Evolutionary conservation across 495 filamentous ascomycete genomes (phyloP), one percentile per base, ranked within the genome.

Genomic region (Rusavskia elegans): DNA sequence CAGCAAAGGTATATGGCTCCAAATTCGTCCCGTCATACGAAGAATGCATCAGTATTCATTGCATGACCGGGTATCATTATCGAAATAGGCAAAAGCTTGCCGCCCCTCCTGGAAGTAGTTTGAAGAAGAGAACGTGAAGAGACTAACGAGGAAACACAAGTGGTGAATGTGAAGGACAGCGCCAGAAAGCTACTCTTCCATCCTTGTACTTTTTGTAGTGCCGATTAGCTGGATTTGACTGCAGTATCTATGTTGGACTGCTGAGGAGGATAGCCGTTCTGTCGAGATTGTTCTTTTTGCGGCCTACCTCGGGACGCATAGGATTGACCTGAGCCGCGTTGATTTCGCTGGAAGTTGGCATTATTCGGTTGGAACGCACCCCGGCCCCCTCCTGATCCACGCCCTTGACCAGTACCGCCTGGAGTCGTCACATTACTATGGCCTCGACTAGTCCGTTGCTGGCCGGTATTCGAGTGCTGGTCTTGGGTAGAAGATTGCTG

Each of bases 401-500:
- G 51, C 16, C n/a, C 17, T 45, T 42, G 36, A 53, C 11, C 49
- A 23, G 45, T 7, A 20, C 37, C 20, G 35, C 27, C n/a, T 32
- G 53, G 42, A 42, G 45, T 57, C 21, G 55, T 27, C 16, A n/a
- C 19, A 42, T 41, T 53, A 20, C 51, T 44, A n/a, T 29, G 42
- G 9, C 50, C 53, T 16, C 50, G 45, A 39, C 51, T 50, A 23
- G 9, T 16, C 41, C 52, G 53, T 37, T 53, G 56, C 17, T 49
- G 25, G 9, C 44, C 37, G n/a, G 48, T 36, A 38, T 19, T 49
- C 14, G 17, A 41, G 19, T 46, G 59, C 49, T 59, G 53, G n/a
- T 59, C 55, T 16, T 57, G 50, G 51, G 51, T 56, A 7, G 58
- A 52, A 45, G 53, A 35, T 49, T 64, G 60, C 30, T 52, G 56